Percentiles rank a stretch among this genome's conserved stretches.
These are phyloP conservation scores for Aphanomyces cochlioides DNA, from an alignment of 352 stramenopile genomes.

Conservation along the genomic window DNA sequence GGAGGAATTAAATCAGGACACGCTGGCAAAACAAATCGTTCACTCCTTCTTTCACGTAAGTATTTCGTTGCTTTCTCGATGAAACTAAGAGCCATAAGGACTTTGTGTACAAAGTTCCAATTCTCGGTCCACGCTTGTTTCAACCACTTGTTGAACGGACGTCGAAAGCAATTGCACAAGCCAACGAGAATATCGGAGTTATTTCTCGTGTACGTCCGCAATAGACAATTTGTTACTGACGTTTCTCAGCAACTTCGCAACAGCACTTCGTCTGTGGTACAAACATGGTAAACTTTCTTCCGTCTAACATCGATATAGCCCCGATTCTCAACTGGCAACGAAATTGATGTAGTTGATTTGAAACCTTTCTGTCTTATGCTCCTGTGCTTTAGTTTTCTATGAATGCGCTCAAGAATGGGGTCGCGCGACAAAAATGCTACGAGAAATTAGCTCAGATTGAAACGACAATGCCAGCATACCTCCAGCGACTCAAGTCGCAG, in stretches of 20 bases:
- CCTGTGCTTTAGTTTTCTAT: too few relatives aligned
- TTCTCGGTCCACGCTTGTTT: slow-evolving; percentile 14
- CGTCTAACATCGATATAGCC: too few relatives aligned
- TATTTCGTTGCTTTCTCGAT: neutral
- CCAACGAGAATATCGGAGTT: neutral
- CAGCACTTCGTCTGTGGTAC: slow-evolving; percentile 8
- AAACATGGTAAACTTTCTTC: neutral
- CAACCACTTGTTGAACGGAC: slow-evolving; percentile 13
- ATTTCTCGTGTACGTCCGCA: neutral
- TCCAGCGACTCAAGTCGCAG: too few relatives aligned
- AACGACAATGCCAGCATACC: too few relatives aligned
- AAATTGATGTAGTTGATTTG: too few relatives aligned
- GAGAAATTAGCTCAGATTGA: too few relatives aligned
- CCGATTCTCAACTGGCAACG: too few relatives aligned
- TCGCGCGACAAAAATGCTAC: too few relatives aligned
- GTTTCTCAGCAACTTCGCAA: neutral
- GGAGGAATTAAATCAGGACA: slow-evolving; percentile 11
- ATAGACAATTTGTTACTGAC: neutral
- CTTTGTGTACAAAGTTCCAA: slow-evolving; percentile 12
- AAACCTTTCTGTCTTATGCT: too few relatives aligned
- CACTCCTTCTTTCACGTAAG: slow-evolving; percentile 19
- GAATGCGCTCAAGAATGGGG: too few relatives aligned
- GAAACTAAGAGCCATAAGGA: slow-evolving; percentile 1
- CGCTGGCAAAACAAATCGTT: slow-evolving; percentile 20
- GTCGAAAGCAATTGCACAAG: neutral